phyloP scores from a whole-genome alignment of 2,329 filamentous ascomycete genomes.

The Trichoderma sp. region DNA sequence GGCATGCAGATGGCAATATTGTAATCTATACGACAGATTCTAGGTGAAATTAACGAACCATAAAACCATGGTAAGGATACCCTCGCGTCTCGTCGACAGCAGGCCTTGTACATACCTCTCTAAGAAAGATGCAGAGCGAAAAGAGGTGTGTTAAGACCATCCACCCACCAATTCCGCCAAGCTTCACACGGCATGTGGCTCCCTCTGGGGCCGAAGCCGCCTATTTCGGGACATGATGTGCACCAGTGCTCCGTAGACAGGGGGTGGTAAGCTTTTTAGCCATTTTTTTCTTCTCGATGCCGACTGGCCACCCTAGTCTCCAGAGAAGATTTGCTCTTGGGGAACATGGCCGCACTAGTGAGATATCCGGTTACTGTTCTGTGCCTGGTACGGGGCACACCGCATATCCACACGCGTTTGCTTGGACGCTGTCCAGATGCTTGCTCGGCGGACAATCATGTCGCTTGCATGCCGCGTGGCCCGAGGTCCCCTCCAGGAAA shows the following conservation, averaged over 20 bases:
- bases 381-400: constrained; percentile 4
- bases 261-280: constrained; percentile 21
- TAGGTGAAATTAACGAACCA: not conserved
- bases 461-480: constrained; percentile 17
- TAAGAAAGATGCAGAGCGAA: not conserved
- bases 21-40: not conserved
- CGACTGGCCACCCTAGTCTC: constrained; percentile 17
- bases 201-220: constrained; percentile 22
- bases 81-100: not conserved
- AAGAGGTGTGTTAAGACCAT: not conserved
- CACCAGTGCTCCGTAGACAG: constrained; percentile 18
- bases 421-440: not conserved
- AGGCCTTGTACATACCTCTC: not conserved
- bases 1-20: not conserved
- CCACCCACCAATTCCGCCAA: constrained; percentile 26
- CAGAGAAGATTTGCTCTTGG: not conserved
- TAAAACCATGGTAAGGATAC: not conserved
- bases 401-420: constrained; percentile 7
- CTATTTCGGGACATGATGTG: constrained; percentile 26
- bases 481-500: not conserved
- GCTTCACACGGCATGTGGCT: constrained; percentile 30
- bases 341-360: not conserved
- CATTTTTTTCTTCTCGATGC: constrained; percentile 17
- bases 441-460: constrained; percentile 7
- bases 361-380: not conserved